Evolutionary conservation across 768 basidiomycete species (phyloP), one percentile per base, ranked within the genome.

Genomic region (Lentinula boryana): DNA sequence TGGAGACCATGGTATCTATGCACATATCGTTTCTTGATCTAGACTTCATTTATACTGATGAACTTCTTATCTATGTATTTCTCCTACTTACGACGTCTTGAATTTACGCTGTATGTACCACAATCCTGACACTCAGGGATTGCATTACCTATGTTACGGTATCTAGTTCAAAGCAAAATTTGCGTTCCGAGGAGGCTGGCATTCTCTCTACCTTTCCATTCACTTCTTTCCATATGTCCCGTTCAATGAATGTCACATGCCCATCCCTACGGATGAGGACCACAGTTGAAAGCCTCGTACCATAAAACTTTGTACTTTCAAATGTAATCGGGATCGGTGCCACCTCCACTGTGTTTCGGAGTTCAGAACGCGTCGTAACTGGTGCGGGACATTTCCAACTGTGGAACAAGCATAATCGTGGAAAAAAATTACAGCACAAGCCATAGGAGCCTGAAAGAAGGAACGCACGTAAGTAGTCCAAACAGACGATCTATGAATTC

Each of bases 251-350:
- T 16, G 83, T 60, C 8, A 81, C 89, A 48, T 78, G 71, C 31
- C 89, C 86, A 62, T 49, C 27, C 36, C 79, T 81, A 60, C 77
- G 77, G 18, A 93, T 75, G 60, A 93, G 79, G 54, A 93, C 68
- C 43, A 90, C 82, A 3, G 88, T 91, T 46, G 91, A 82, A 56
- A 89, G 70, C 15, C 91, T 86, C 36, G 91, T 93, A 48, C 81
- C 91, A 67, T 89, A 91, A 62, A 68, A 69, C 27, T 35, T 58
- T 38, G 21, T 38, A 41, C n/a, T 41, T 18, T 58, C 73, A 63
- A 76, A 62, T 56, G 67, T 70, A 18, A 43, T 48, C 43, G 57
- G 49, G 27, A 88, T 27, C n/a, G 88, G 87, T 35, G 75, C 70
- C 51, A 88, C 85, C 27, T 83, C 78, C 4, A 91, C 78, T n/a